Conservation (phyloP, 2,329 filamentous ascomycete genomes). For the Xylaria sp. region DNA sequence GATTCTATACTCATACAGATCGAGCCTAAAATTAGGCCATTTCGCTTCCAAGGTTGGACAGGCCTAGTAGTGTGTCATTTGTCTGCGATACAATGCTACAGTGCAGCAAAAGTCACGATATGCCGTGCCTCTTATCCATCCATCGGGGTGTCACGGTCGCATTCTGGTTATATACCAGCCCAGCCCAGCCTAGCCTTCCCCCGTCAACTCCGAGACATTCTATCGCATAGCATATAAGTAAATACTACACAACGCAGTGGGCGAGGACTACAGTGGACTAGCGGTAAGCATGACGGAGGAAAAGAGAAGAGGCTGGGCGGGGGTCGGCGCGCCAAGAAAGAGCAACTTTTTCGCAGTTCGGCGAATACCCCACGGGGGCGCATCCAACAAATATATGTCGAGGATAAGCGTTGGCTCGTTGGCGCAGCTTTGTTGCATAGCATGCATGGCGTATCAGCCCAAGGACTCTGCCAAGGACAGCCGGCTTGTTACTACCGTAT, state of each 20-base stretch:
- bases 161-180: slow-evolving; percentile 4
- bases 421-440: not conserved
- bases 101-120: not conserved
- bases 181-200: not conserved
- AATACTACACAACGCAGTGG: no score
- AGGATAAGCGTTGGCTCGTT: not conserved
- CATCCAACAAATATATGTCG: not conserved
- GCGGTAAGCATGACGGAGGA: not conserved
- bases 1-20: slow-evolving; percentile 19
- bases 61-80: slow-evolving; percentile 2
- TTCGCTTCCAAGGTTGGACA: slow-evolving; percentile 19
- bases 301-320: slow-evolving; percentile 20
- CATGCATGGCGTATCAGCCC: slow-evolving; percentile 19
- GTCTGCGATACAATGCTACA: slow-evolving; percentile 12
- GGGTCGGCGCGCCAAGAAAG: slow-evolving; percentile 9
- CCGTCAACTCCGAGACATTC: not conserved
- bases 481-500: slow-evolving; percentile 1
- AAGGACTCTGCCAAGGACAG: slow-evolving; percentile 9
- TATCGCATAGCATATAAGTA: not conserved
- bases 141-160: slow-evolving; percentile 7
- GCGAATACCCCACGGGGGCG: slow-evolving; percentile 2
- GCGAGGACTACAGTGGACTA: no score
- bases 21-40: slow-evolving; percentile 26
- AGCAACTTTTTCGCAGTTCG: not conserved
- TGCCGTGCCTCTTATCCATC: not conserved